These are phyloP conservation scores for Ciborinia camelliae DNA, from an alignment of 2,329 filamentous ascomycete genomes.

Conservation along the genomic window DNA sequence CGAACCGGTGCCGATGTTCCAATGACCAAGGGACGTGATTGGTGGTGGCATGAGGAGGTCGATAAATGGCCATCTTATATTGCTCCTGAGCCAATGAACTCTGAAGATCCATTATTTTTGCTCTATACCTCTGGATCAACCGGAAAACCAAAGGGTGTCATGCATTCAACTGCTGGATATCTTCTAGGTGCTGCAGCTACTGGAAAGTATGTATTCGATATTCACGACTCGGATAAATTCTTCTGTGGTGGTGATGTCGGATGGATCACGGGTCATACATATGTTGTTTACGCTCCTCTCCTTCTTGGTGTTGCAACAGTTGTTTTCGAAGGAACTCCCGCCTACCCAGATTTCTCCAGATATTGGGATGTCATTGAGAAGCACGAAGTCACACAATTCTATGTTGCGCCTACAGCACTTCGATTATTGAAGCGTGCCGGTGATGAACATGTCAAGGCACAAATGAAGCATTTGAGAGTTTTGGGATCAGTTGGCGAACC, in stretches of 20 bases:
- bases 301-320: conserved; percentile 91
- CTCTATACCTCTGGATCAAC: conserved; percentile 98
- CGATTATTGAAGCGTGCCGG: conserved; percentile 92
- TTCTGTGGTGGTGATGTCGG: conserved; percentile 98
- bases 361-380: conserved; percentile 99
- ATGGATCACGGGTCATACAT: conserved; percentile 98
- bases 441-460: conserved; percentile 82
- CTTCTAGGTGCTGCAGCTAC: conserved; percentile 90
- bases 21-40: conserved; percentile 83
- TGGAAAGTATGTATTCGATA: conserved; percentile 98
- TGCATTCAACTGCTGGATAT: conserved; percentile 96
- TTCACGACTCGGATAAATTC: conserved; percentile 88
- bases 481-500: conserved; percentile 95
- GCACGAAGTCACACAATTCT: conserved; percentile 95
- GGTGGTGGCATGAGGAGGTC: conserved; percentile 98
- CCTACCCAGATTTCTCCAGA: conserved; percentile 94
- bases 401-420: conserved; percentile 92
- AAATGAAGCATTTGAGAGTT: conserved; percentile 86
- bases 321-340: conserved; percentile 96
- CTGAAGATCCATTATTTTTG: conserved; percentile 94
- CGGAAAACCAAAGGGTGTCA: conserved; percentile 96
- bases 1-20: conserved; percentile 91
- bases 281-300: conserved; percentile 94
- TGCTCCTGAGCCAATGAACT: conserved; percentile 81
- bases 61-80: conserved; percentile 96